Percentiles rank a stretch among this genome's conserved stretches.
phyloP scores from a whole-genome alignment of 2,329 filamentous ascomycete genomes.

The Fonsecaea erecta region DNA sequence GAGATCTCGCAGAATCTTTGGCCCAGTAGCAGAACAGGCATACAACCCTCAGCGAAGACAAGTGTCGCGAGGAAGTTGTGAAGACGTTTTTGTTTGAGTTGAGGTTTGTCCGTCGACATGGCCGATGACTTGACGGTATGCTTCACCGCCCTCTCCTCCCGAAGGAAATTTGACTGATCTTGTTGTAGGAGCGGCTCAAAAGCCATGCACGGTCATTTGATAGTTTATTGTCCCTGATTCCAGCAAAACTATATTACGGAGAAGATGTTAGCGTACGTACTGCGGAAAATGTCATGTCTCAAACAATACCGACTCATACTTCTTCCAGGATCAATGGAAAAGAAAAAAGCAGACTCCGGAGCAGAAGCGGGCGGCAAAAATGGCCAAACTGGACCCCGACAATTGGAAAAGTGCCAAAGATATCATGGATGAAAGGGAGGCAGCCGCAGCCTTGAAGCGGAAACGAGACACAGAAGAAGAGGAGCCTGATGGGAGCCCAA shows the following conservation, averaged over 20 bases:
- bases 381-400: conserved; percentile 88
- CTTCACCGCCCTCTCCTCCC: conserved; percentile 1
- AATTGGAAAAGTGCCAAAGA: conserved; percentile 91
- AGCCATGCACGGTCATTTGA: conserved; percentile 76
- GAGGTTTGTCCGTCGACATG: conserved; percentile 21
- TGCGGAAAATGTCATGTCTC: too few relatives aligned
- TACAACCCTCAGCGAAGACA: not conserved
- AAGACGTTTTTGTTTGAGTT: not conserved
- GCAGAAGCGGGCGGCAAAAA: conserved; percentile 78
- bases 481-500: conserved; percentile 42
- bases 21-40: not conserved
- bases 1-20: not conserved
- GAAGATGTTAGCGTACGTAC: conserved; percentile 78
- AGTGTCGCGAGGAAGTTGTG: not conserved
- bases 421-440: conserved; percentile 79
- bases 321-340: conserved; percentile 83
- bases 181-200: conserved; percentile 53
- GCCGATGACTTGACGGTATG: conserved; percentile 34
- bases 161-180: conserved; percentile 28
- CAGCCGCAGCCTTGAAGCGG: conserved; percentile 74
- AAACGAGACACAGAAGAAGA: conserved; percentile 70
- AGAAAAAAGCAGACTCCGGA: conserved; percentile 95
- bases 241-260: conserved; percentile 87
- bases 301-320: not conserved
- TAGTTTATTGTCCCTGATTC: conserved; percentile 83